A percentile compares a stretch with the other conserved stretches of the same genome.
Conservation (phyloP, 495 filamentous ascomycete species). For the Neurospora sp. region DNA sequence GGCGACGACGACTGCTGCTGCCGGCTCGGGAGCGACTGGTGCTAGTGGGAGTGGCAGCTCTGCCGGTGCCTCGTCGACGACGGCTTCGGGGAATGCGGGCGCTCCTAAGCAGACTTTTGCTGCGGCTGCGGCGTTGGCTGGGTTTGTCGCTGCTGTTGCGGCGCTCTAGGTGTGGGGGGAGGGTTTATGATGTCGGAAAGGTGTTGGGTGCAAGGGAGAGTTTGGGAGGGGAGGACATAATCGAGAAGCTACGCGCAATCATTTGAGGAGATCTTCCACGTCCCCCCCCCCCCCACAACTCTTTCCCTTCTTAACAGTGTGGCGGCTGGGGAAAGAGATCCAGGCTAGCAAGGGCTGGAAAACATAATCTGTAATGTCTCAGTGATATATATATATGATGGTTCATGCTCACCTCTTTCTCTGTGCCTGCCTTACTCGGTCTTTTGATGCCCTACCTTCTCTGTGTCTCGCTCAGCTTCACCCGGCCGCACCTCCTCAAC, state of each 20-base stretch:
- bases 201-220: neutral
- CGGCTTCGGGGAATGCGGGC: neutral
- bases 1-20: neutral
- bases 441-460: neutral
- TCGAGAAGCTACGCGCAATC: neutral
- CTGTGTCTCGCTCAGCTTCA: neutral
- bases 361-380: neutral
- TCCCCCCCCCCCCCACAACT: too few species aligned
- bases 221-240: neutral
- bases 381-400: neutral
- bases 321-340: neutral
- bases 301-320: neutral
- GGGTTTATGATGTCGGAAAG: neutral
- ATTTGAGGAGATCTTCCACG: neutral
- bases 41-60: neutral
- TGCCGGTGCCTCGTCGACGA: neutral
- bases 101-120: neutral
- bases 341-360: neutral
- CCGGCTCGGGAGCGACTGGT: neutral
- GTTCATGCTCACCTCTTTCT: neutral
- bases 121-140: neutral
- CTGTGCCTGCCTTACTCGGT: neutral
- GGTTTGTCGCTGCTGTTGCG: neutral
- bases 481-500: neutral
- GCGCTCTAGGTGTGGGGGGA: neutral